Evolutionary conservation across 2,329 filamentous ascomycete species (phyloP), one percentile per base, ranked within the genome.

Genomic region (Tolypocladium capitatum): DNA sequence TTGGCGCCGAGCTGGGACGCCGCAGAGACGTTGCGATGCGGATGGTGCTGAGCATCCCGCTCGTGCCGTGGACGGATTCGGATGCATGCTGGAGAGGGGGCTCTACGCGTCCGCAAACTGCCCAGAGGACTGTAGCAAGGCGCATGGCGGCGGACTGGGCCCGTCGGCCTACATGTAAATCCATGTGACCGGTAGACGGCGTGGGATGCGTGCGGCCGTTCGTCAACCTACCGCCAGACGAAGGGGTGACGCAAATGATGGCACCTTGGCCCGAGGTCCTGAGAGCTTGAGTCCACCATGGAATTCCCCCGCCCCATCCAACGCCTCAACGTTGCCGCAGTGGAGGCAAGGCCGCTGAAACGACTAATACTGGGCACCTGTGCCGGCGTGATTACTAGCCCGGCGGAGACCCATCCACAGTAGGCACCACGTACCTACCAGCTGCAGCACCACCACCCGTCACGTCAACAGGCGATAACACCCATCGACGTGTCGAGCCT

Each of bases 21-120:
- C 27, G 47, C 43, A 34, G 47, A 21, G 47, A 49, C 35, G 47
- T 49, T 33, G 43, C 40, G 24, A 38, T 38, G 6, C 10, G 21
- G 10, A 10, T 0, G 30, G 21, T 13, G 47, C 35, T 48, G 34
- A 48, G 43, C 43, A 48, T 33, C 31, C 1, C 10, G 1, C 8
- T 14, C 14, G 14, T 33, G 2, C 20, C 16, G n/a, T 35, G 14
- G 6, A 5, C 34, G 21, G 9, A n/a, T 11, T 31, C 4, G 20
- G 10, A 27, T 20, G 20, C 31, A 18, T 45, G 30, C 18, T 33
- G 42, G 42, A 16, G n/a, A 18, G 21, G 36, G 36, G 20, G 1
- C 10, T 21, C 21, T 21, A 21, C 6, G 13, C 13, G 21, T n/a
- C 16, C 28, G 24, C 21, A 6, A 42, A 14, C 38, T 42, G 38